These are phyloP conservation scores for Alternaria dauci DNA, from an alignment of 2,329 filamentous ascomycete genomes.

Conservation along the genomic window DNA sequence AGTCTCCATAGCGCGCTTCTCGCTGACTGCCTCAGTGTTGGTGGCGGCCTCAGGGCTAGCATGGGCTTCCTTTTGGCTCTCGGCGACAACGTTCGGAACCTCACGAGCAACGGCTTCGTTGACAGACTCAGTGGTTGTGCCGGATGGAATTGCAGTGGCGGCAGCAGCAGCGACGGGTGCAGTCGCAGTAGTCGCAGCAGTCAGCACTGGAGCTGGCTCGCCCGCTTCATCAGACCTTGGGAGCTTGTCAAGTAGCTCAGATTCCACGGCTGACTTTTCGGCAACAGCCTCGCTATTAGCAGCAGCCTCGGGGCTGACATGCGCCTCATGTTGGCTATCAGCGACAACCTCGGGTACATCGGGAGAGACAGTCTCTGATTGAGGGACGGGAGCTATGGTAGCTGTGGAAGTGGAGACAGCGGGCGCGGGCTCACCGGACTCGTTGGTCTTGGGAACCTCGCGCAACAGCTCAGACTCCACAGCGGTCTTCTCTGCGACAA, in stretches of 20 bases:
- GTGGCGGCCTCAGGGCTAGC: conserved; percentile 71
- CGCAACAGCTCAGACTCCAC: conserved; percentile 77
- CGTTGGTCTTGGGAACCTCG: conserved; percentile 60
- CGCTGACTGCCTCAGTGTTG: conserved; percentile 69
- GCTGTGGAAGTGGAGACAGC: conserved; percentile 23
- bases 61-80: conserved; percentile 73
- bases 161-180: not conserved
- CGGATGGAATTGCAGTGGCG: conserved; percentile 8
- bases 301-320: conserved; percentile 70
- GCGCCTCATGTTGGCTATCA: conserved; percentile 73
- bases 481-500: conserved; percentile 74
- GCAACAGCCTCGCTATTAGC: conserved; percentile 69
- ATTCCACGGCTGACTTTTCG: conserved; percentile 75
- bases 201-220: conserved; percentile 41
- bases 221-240: conserved; percentile 16
- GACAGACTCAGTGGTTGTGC: conserved; percentile 29
- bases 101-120: conserved; percentile 43
- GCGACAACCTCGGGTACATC: conserved; percentile 68
- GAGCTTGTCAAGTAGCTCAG: conserved; percentile 66
- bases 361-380: conserved; percentile 40
- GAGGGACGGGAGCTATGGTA: conserved; percentile 21
- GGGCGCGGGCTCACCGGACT: conserved; percentile 51
- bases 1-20: conserved; percentile 75
- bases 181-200: conserved; percentile 5
- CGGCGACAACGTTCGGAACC: conserved; percentile 69